Evolutionary conservation across 139 green algal genomes (phyloP).

Genomic region (Tetradesmus lagerheimii): DNA sequence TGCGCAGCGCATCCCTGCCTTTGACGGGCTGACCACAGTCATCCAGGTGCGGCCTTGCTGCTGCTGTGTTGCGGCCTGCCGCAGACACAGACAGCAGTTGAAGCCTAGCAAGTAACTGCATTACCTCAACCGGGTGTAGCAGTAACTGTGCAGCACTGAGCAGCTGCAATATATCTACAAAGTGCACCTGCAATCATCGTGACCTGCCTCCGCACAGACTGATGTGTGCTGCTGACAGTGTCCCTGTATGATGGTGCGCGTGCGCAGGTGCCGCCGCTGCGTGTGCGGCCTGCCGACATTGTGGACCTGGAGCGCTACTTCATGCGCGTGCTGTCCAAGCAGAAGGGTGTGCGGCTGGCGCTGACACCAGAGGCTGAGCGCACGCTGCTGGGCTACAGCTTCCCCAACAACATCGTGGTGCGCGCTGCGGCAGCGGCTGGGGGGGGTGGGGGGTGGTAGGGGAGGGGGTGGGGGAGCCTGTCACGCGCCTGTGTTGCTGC

Average conservation of each 20-base stretch:
- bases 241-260: too few relatives aligned
- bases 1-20: constrained; percentile 42
- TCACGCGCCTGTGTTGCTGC: too few relatives aligned
- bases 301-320: constrained; percentile 68
- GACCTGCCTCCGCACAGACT: too few relatives aligned
- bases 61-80: not conserved
- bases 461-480: too few relatives aligned
- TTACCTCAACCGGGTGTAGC: too few relatives aligned
- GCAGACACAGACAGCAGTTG: too few relatives aligned
- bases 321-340: constrained; percentile 50
- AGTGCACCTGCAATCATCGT: too few relatives aligned
- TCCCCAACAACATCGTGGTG: constrained; percentile 76
- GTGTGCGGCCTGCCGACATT: constrained; percentile 77
- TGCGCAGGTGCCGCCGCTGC: constrained; percentile 76
- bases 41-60: constrained; percentile 58
- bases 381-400: constrained; percentile 68
- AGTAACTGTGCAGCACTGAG: too few relatives aligned
- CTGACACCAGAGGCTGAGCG: constrained; percentile 73
- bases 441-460: not conserved
- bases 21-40: constrained; percentile 56
- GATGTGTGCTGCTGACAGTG: too few relatives aligned
- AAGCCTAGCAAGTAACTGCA: too few relatives aligned
- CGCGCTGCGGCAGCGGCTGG: not conserved
- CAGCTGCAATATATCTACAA: too few relatives aligned
- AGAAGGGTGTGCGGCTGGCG: constrained; percentile 20